Conservation (phyloP, 1,284 basidiomycete species). For the Chiua sp. region DNA sequence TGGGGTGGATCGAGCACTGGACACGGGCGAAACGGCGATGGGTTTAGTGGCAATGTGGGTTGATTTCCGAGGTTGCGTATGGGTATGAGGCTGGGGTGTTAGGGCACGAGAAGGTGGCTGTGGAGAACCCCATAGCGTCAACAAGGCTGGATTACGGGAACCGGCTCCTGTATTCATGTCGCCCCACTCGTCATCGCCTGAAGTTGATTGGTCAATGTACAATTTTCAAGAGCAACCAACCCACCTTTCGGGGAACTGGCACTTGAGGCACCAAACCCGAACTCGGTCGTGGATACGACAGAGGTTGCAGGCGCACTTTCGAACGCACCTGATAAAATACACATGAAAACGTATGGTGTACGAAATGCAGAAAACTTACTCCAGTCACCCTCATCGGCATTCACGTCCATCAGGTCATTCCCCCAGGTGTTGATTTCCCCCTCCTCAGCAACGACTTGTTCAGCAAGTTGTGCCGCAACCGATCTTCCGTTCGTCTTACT, state of each 20-base stretch:
- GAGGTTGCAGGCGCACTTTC: conserved; percentile 64
- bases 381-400: conserved; percentile 93
- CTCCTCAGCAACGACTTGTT: conserved; percentile 57
- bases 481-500: conserved; percentile 48
- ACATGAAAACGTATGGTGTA: not conserved
- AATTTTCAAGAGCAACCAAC: not conserved
- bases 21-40: conserved; percentile 16
- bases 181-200: conserved; percentile 30
- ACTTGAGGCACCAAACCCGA: conserved; percentile 26
- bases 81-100: conserved; percentile 23
- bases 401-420: conserved; percentile 88
- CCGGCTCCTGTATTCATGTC: conserved; percentile 17
- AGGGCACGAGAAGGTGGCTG: conserved; percentile 16
- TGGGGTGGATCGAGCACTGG: conserved; percentile 31
- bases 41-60: conserved; percentile 1
- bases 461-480: conserved; percentile 59
- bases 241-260: conserved; percentile 22
- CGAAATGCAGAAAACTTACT: conserved; percentile 52
- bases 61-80: conserved; percentile 11
- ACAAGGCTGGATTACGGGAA: not conserved
- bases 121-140: conserved; percentile 25
- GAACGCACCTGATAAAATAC: conserved; percentile 67
- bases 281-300: conserved; percentile 20
- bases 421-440: conserved; percentile 67
- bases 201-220: not conserved